Base-by-base conservation (phyloP, 345 rosid genomes). In the Dovyalis caffra region DNA sequence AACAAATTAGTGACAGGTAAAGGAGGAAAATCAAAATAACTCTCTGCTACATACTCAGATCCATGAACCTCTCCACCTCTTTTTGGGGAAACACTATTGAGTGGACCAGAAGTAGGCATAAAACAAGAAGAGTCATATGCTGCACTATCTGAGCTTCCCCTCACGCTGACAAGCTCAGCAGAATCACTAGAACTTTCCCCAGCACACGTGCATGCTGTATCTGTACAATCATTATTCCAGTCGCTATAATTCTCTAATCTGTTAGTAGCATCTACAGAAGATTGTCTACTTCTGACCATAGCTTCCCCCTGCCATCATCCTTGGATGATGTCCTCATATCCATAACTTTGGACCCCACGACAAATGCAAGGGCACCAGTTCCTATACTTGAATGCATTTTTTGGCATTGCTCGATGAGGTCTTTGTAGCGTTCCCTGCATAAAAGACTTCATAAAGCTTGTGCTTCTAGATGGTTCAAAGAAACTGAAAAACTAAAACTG, bases 281-380 rank as follows among this genome's bases (percentile, higher is more conserved):
- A 76, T 78, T 79, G 80, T 74, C 81, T 78, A 81, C 70, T 73
- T 82, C 83, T 86, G 76, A 75, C 78, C 67, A 85, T 76, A 74
- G 76, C 81, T 85, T 82, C 92, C 72, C 74, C 84, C 43, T 82
- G 4, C 65, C 32, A 69, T 85, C 95, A 88, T 83, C 87, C 76
- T 88, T 94, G 81, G 91, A 91, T 64, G 90, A 81, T 78, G 87
- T 88, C 83, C 98, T 85, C 87, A 90, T 86, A 80, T 94, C 98
- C 98, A 94, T 88, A 78, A 94, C 92, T 82, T 94, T 94, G 75
- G 98, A 91, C 37, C 98, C 97, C 80, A 90, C 96, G 66, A 84
- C 86, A 85, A 86, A 92, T 11, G 98, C 98, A 86, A 94, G 97
- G 57, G 88, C 78, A 60, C 98, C 98, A 76, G 96, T 91, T 82